Percentiles rank a stretch among this genome's conserved stretches.
Evolutionary conservation across 2,329 filamentous ascomycete species (phyloP).

Genomic region (Diplodia corticola): DNA sequence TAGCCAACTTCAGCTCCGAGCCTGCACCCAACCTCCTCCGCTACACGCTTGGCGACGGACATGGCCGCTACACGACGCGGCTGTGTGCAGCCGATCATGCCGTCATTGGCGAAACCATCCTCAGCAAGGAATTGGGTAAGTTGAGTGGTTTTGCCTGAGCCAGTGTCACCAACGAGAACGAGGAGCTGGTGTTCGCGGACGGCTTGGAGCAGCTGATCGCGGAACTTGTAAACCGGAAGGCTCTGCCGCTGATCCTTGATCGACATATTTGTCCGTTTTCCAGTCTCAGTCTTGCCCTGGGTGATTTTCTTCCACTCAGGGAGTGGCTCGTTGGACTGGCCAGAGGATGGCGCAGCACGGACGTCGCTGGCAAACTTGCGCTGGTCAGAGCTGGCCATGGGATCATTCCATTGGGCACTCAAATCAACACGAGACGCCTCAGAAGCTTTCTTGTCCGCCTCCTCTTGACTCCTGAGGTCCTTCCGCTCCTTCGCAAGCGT

Average conservation of each 20-base stretch:
- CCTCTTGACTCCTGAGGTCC: constrained; percentile 85
- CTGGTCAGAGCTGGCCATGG: constrained; percentile 84
- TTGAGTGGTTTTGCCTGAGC: constrained; percentile 96
- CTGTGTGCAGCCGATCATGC: constrained; percentile 94
- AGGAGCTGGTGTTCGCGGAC: constrained; percentile 85
- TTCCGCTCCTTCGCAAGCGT: constrained; percentile 84
- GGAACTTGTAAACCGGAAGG: constrained; percentile 85
- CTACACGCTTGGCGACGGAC: constrained; percentile 97
- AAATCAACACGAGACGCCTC: constrained; percentile 78
- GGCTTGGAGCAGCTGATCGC: constrained; percentile 82
- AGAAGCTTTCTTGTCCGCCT: constrained; percentile 73
- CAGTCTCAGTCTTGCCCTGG: constrained; percentile 75
- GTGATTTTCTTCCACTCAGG: constrained; percentile 93
- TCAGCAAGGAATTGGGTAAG: constrained; percentile 94
- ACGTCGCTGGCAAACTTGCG: constrained; percentile 88
- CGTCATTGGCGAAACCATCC: constrained; percentile 80
- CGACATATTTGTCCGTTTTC: constrained; percentile 83
- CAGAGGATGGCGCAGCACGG: constrained; percentile 57
- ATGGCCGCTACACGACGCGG: constrained; percentile 97
- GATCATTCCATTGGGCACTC: constrained; percentile 91
- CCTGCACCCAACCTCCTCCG: constrained; percentile 91
- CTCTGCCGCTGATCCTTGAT: constrained; percentile 94
- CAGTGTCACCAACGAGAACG: constrained; percentile 96
- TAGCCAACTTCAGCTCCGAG: constrained; percentile 96
- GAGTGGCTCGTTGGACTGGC: constrained; percentile 64